Conservation (phyloP, 371 early-diverging fungal species). For the Mucor velutinosus region DNA sequence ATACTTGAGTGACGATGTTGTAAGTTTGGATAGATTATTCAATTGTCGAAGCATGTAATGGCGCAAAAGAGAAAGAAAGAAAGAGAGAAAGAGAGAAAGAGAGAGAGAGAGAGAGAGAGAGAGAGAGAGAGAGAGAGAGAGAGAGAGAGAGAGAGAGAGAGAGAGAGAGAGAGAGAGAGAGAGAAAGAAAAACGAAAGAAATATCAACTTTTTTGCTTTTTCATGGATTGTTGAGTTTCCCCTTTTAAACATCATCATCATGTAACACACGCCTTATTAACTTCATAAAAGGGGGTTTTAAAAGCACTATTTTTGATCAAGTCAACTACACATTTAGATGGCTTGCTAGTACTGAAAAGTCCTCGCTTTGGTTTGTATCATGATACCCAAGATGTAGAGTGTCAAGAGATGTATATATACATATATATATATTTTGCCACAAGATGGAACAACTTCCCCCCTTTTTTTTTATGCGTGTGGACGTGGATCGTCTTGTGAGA, state of each 20-base stretch:
- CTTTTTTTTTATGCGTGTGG: not conserved
- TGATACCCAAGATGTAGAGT: too few species aligned
- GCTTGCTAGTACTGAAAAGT: not conserved
- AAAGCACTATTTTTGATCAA: not conserved
- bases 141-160: not conserved
- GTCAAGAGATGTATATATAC: too few species aligned
- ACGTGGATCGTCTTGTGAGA: not conserved
- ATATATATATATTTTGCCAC: not conserved
- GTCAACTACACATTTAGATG: not conserved
- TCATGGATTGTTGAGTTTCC: not conserved
- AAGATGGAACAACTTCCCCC: not conserved
- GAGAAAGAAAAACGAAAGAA: not conserved
- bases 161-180: not conserved
- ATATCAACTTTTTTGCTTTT: not conserved
- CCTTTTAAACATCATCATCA: not conserved
- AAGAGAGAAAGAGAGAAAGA: not conserved
- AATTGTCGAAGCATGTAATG: slow-evolving; percentile 40
- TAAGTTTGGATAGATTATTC: slow-evolving; percentile 38
- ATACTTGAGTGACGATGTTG: slow-evolving; percentile 44
- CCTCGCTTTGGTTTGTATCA: not conserved
- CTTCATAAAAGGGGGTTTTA: not conserved
- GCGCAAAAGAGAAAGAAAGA: not conserved
- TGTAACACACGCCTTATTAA: not conserved
- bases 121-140: not conserved
- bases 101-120: not conserved